These are phyloP conservation scores for Populus trichocarpa DNA, from an alignment of 441 rosid species.

Conservation along the genomic window DNA sequence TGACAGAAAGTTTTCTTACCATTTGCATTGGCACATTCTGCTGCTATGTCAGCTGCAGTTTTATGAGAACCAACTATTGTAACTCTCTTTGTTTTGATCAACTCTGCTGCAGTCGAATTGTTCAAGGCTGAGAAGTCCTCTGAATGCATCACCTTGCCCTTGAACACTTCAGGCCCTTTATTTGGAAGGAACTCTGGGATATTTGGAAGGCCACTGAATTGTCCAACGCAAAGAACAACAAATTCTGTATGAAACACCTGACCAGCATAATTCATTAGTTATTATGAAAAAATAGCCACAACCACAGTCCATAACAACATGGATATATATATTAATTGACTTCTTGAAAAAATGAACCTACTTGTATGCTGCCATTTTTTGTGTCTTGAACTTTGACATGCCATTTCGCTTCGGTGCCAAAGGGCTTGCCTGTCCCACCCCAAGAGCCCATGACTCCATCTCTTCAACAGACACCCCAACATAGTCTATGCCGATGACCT, in stretches of 20 bases:
- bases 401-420: constrained; percentile 30
- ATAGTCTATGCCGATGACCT: constrained; percentile 23
- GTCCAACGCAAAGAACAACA: constrained; percentile 22
- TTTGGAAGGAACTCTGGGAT: constrained; percentile 46
- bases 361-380: constrained; percentile 1
- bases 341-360: background rate
- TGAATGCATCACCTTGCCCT: constrained; percentile 43
- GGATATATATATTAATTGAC: background rate
- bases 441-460: constrained; percentile 33
- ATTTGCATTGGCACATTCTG: constrained; percentile 39
- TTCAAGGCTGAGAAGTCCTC: constrained; percentile 40
- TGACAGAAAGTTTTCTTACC: constrained; percentile 19
- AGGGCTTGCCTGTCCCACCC: constrained; percentile 34
- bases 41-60: constrained; percentile 44
- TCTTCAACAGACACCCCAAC: constrained; percentile 18
- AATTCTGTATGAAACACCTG: constrained; percentile 21
- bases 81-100: constrained; percentile 33
- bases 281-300: background rate
- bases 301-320: background rate
- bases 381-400: constrained; percentile 21
- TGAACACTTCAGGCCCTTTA: constrained; percentile 45
- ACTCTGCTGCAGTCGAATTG: constrained; percentile 19
- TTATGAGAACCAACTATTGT: constrained; percentile 43
- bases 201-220: constrained; percentile 26
- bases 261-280: background rate